A percentile compares a stretch with the other conserved stretches of the same genome.
These are phyloP conservation scores for Aspergillus niger DNA, from an alignment of 2,329 filamentous ascomycete genomes.

Conservation along the genomic window DNA sequence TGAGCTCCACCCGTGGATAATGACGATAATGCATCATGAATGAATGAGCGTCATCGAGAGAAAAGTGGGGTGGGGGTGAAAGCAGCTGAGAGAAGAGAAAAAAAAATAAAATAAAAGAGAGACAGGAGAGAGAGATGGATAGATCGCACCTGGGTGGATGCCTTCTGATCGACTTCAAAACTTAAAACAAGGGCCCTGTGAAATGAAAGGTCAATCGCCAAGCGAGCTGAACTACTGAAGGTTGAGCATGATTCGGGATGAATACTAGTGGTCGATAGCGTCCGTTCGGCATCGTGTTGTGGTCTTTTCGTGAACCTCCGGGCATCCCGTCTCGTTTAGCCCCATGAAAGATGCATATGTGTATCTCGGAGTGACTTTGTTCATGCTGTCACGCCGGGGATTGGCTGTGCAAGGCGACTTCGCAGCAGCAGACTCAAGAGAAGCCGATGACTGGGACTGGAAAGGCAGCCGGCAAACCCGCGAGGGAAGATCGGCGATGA, in stretches of 20 bases:
- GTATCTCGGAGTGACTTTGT: too few relatives aligned
- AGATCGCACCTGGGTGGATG: background rate
- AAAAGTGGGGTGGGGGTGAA: too few relatives aligned
- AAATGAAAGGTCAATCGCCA: background rate
- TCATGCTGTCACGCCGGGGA: too few relatives aligned
- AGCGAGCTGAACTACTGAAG: background rate
- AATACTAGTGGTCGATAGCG: constrained; percentile 8
- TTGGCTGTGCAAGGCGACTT: too few relatives aligned
- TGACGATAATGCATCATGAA: background rate
- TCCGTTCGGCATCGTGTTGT: background rate
- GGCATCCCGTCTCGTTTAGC: too few relatives aligned
- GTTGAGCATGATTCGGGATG: background rate
- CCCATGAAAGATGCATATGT: too few relatives aligned
- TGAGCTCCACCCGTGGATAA: constrained; percentile 11
- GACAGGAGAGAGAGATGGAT: background rate
- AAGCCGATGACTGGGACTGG: too few relatives aligned
- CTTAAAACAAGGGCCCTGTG: background rate
- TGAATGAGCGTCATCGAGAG: background rate
- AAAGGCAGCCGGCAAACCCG: background rate
- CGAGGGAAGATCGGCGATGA: background rate
- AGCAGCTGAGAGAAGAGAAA: too few relatives aligned
- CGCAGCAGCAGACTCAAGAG: background rate
- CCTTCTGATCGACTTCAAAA: background rate
- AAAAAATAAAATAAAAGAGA: background rate
- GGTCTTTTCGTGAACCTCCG: background rate